A percentile compares a stretch with the other conserved stretches of the same genome.
phyloP scores from a whole-genome alignment of 2,329 filamentous ascomycete genomes.

The Ascochyta koolunga region DNA sequence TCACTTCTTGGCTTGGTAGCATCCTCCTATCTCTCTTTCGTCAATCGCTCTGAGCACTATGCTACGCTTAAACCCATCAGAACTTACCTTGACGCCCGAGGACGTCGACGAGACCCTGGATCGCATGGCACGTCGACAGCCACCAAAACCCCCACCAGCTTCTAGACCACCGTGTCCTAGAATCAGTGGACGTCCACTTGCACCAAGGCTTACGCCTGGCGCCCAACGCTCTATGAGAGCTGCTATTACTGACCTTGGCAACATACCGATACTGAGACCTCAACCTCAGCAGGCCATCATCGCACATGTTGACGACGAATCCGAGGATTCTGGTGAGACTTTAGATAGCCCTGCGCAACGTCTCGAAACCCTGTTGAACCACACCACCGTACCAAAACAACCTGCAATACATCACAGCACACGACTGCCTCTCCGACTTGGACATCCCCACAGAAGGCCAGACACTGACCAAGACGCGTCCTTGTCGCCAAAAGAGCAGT shows the following conservation, averaged over 20 bases:
- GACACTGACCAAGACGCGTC: neutral
- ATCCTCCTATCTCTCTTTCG: constrained; percentile 17
- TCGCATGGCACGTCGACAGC: constrained; percentile 37
- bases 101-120: constrained; percentile 45
- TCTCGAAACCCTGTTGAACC: neutral
- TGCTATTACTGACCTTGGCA: constrained; percentile 33
- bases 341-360: neutral
- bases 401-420: constrained; percentile 9
- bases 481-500: neutral
- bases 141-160: constrained; percentile 3
- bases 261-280: constrained; percentile 31
- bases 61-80: constrained; percentile 45
- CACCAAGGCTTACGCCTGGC: constrained; percentile 36
- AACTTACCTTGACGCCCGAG: constrained; percentile 45
- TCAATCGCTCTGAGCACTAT: constrained; percentile 26
- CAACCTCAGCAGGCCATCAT: constrained; percentile 32
- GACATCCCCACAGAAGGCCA: constrained; percentile 1
- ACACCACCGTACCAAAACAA: neutral
- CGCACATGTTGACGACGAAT: constrained; percentile 26
- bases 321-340: constrained; percentile 1
- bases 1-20: constrained; percentile 22
- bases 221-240: constrained; percentile 40
- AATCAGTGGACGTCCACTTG: constrained; percentile 13
- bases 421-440: constrained; percentile 34
- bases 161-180: constrained; percentile 4